Evolutionary conservation across 371 early-diverging fungal genomes (phyloP).

Genomic region (Lichtheimia ornata): DNA sequence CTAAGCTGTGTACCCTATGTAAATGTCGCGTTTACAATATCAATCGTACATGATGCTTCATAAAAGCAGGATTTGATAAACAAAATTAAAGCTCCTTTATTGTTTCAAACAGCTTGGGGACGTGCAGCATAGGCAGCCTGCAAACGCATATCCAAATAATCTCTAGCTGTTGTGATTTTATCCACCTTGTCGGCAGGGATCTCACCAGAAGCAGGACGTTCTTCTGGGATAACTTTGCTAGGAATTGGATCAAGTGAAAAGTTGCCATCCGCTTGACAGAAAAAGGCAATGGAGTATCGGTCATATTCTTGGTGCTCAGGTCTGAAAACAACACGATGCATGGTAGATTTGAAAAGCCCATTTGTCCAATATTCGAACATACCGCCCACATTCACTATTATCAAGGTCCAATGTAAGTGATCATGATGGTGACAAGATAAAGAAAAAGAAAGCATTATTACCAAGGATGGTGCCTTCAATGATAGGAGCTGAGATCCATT

Average conservation of each 20-base stretch:
- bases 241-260: conserved; percentile 15
- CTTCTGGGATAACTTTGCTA: conserved; percentile 9
- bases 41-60: too few relatives aligned
- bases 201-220: background rate
- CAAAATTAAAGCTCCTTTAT: too few relatives aligned
- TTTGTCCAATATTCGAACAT: conserved; percentile 69
- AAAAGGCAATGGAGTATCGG: conserved; percentile 66
- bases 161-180: conserved; percentile 4
- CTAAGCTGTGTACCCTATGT: too few relatives aligned
- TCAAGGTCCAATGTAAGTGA: background rate
- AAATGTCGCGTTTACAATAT: too few relatives aligned
- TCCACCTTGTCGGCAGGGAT: conserved; percentile 3
- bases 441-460: background rate
- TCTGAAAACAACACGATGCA: conserved; percentile 60
- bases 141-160: conserved; percentile 15
- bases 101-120: background rate
- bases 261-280: conserved; percentile 35
- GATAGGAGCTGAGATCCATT: conserved; percentile 58
- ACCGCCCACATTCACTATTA: conserved; percentile 65
- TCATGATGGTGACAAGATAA: too few relatives aligned
- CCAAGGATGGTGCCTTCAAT: conserved; percentile 47
- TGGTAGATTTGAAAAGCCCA: conserved; percentile 59
- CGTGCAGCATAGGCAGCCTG: conserved; percentile 9
- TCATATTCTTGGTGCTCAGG: conserved; percentile 37
- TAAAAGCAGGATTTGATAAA: too few relatives aligned